Evolutionary conservation across 1,284 basidiomycete species (phyloP), one percentile per base, ranked within the genome.

Genomic region (Gomphus bonarii): DNA sequence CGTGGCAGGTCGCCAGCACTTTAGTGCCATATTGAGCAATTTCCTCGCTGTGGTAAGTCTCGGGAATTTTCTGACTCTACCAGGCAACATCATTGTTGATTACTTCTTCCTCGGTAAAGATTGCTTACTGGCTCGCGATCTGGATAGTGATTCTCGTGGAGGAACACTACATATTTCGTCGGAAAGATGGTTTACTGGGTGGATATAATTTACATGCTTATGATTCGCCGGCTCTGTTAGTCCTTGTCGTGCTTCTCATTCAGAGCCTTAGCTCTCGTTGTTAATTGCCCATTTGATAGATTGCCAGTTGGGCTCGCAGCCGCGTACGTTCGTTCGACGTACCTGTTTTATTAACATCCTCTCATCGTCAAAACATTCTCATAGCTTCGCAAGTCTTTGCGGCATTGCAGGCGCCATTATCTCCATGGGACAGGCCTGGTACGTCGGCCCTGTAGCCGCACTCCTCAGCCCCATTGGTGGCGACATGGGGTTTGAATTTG

Each of bases 41-140:
- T 57, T 57, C 16, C 48, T 57, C 11, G 31, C 55, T 14, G 40
- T 65, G 20, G 69, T 57, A 53, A 16, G 54, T 11, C 12, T 20
- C 7, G 22, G 14, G 3, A 12, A 35, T 35, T 35, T 28, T 33
- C 31, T 5, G 25, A n/a, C 28, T 36, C 25, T 47, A 16, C 71
- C 42, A 3, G 8, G 38, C 30, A 3, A n/a, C 9, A 38, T 53
- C 40, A 9, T 14, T 4, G 30, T 18, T 18, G 18, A 40, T 83
- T 77, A 64, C 73, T 75, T 67, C 67, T 9, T 51, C 28, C 36
- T n/a, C 6, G 10, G 11, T 16, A 3, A 16, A 85, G 53, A 69
- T 84, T 25, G 77, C 78, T n/a, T 85, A 86, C 68, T 85, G 82
- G 82, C 74, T 75, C 0, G 77, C 79, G 1, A 77, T 83, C 65